A percentile compares a stretch with the other conserved stretches of the same genome.
Conservation (phyloP, 2,329 filamentous ascomycete genomes). For the Diaporthe aspalathi region DNA sequence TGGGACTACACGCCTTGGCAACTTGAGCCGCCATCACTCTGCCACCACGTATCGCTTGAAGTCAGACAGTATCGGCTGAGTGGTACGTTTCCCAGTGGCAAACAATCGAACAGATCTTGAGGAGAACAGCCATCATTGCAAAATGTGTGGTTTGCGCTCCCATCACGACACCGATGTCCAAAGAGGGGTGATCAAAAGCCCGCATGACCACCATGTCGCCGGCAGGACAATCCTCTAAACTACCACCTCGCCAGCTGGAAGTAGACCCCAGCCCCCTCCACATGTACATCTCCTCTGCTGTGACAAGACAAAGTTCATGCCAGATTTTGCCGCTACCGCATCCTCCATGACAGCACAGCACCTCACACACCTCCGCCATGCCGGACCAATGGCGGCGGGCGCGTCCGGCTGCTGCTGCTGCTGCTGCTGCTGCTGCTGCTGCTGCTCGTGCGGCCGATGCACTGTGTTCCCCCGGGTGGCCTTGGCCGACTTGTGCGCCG, state of each 20-base stretch:
- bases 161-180: background rate
- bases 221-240: conserved; percentile 22
- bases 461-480: background rate
- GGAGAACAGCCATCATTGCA: background rate
- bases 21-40: background rate
- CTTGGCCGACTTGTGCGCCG: conserved; percentile 58
- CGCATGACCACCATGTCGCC: background rate
- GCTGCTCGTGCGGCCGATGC: conserved; percentile 18
- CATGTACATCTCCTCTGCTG: conserved; percentile 68
- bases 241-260: conserved; percentile 45
- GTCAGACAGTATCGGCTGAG: background rate
- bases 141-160: background rate
- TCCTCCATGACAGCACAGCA: conserved; percentile 77
- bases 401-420: conserved; percentile 41
- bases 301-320: conserved; percentile 63
- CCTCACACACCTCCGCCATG: conserved; percentile 65
- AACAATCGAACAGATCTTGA: background rate
- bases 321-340: conserved; percentile 58
- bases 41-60: background rate
- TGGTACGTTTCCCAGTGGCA: background rate
- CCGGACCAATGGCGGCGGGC: conserved; percentile 55
- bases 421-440: conserved; percentile 16
- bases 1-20: background rate
- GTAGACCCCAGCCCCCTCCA: conserved; percentile 63
- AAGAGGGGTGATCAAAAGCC: background rate